Conservation (phyloP, 83 land plant species). For the Isoetes engelmannii region DNA sequence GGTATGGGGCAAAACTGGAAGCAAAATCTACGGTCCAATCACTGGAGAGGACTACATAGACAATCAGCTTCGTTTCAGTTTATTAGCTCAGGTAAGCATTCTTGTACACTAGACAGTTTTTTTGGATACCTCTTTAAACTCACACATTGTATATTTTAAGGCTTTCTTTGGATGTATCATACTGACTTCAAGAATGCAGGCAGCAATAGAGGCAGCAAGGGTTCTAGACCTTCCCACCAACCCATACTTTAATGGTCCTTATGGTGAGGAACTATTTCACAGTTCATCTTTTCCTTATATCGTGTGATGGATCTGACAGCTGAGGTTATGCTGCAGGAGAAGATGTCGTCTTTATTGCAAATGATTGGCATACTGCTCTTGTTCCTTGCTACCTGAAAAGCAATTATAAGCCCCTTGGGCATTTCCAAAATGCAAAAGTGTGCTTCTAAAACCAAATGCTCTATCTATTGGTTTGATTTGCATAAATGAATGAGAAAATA, state of each 20-base stretch:
- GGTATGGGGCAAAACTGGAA: constrained; percentile 94
- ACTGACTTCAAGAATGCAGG: constrained; percentile 38
- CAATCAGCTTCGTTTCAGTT: constrained; percentile 75
- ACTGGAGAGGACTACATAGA: constrained; percentile 78
- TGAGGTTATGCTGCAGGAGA: constrained; percentile 47
- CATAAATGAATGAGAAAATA: not conserved
- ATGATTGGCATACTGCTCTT: constrained; percentile 96
- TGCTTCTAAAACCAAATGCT: not conserved
- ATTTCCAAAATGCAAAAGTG: constrained; percentile 79
- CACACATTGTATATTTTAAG: no score
- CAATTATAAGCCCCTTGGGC: constrained; percentile 61
- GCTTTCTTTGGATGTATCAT: no score
- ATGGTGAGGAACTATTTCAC: constrained; percentile 41
- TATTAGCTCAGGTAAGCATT: constrained; percentile 47
- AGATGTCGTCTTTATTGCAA: constrained; percentile 80
- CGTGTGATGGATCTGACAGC: not conserved
- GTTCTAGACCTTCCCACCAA: constrained; percentile 49
- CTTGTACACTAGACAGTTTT: no score
- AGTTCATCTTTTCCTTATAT: not conserved
- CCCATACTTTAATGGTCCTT: constrained; percentile 71
- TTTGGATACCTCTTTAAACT: no score
- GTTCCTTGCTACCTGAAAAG: constrained; percentile 87
- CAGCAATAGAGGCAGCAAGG: constrained; percentile 77
- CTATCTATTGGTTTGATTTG: no score
- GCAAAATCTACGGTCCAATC: constrained; percentile 79